Evolutionary conservation across 169 alveolate species (phyloP).

Genomic region (Neospora caninum): DNA sequence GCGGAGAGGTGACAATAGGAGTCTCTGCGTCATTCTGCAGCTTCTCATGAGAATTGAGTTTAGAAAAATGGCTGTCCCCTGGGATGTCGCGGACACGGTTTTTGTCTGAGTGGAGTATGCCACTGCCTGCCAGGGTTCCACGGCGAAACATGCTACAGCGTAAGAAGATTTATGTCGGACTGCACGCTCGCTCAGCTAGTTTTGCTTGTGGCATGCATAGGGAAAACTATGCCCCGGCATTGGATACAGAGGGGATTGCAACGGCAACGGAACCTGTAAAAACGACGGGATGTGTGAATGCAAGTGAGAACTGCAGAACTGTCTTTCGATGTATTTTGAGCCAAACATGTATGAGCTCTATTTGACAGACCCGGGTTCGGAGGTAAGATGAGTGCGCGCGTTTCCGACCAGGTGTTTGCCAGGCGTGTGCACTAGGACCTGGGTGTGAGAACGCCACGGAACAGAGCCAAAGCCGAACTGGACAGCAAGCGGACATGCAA

Average conservation of each 20-base stretch:
- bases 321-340: neutral
- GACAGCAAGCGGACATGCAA: neutral
- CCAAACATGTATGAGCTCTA: neutral
- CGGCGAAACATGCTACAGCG: constrained; percentile 59
- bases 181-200: neutral
- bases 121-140: constrained; percentile 53
- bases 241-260: constrained; percentile 57
- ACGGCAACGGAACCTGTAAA: constrained; percentile 54
- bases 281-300: constrained; percentile 49
- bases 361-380: neutral
- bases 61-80: constrained; percentile 51
- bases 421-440: neutral
- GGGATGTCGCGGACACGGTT: constrained; percentile 56
- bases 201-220: neutral
- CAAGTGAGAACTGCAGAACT: constrained; percentile 36
- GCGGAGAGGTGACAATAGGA: constrained; percentile 55
- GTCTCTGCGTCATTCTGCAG: neutral
- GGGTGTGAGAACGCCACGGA: neutral
- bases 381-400: neutral
- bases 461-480: neutral
- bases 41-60: neutral
- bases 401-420: neutral
- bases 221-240: constrained; percentile 57
- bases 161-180: neutral
- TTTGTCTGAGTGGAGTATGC: constrained; percentile 57